Conservation (phyloP, 306 rosid species). For the Carpinus fangiana region DNA sequence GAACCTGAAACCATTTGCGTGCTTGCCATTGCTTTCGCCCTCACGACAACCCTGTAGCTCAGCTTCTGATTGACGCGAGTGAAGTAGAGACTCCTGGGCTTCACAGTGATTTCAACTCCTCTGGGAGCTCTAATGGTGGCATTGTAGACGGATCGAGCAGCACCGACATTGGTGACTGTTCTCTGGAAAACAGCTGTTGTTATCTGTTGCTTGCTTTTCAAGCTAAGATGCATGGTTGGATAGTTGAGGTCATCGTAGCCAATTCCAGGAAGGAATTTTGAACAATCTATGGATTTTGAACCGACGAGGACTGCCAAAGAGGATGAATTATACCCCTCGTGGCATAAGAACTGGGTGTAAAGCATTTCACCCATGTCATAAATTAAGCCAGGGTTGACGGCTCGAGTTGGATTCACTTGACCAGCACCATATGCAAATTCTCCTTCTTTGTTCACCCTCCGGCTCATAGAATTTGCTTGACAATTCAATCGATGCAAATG, state of each 20-base stretch:
- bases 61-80: slow-evolving; percentile 41
- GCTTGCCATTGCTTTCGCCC: slow-evolving; percentile 47
- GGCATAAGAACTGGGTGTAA: slow-evolving; percentile 76
- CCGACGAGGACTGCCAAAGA: slow-evolving; percentile 48
- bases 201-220: slow-evolving; percentile 26
- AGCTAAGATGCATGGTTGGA: slow-evolving; percentile 66
- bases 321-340: slow-evolving; percentile 64
- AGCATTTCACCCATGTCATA: slow-evolving; percentile 65
- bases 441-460: slow-evolving; percentile 45
- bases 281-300: slow-evolving; percentile 54
- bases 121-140: slow-evolving; percentile 59
- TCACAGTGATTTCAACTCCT: slow-evolving; percentile 63
- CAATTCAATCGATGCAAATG: neutral
- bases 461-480: slow-evolving; percentile 79
- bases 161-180: slow-evolving; percentile 77
- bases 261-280: slow-evolving; percentile 59
- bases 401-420: slow-evolving; percentile 66
- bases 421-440: slow-evolving; percentile 90
- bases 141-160: slow-evolving; percentile 47
- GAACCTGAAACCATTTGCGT: slow-evolving; percentile 53
- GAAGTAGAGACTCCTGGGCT: slow-evolving; percentile 52
- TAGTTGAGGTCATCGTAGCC: slow-evolving; percentile 86
- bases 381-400: slow-evolving; percentile 66
- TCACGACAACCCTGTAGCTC: slow-evolving; percentile 77
- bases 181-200: slow-evolving; percentile 56